Base-by-base conservation (phyloP, 2,329 filamentous ascomycete species). In the Sporothrix schenckii region DNA sequence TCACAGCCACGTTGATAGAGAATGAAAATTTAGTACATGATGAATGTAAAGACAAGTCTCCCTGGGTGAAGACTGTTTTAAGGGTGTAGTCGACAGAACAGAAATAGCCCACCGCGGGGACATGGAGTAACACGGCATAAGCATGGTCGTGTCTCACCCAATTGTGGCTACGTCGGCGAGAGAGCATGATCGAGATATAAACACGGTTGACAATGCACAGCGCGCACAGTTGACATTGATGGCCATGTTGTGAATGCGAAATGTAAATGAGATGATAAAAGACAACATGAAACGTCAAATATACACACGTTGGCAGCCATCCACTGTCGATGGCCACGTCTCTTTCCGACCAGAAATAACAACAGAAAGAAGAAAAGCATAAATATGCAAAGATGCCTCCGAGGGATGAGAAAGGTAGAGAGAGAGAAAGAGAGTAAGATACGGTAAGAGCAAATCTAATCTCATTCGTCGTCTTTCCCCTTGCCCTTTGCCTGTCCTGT, bases 401-500 rank as follows among this genome's bases (percentile, higher is more conserved):
- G 50, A 44, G n/a, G 4, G 50, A 7, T 1, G 19, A 19, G 41
- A 30, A 3, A 50, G 27, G 3, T 16, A 50, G 58, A 9, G 30
- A 19, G 41, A 30, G 7, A 50, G 27, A 9, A 14, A 65, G 58
- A 6, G 34, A 14, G 44, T 27, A 1, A 34, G 34, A 34, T 34
- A 5, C 34, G 34, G 34, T 34, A 34, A 34, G 34, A 34, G 34
- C 6, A 1, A 34, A 30, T 30, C 3, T 1, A 24, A 21, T 50
- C 44, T 34, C 11, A 4, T 49, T 41, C 34, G 19, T 47, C 21
- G 5, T 65, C 60, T 49, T 19, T 19, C 30, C 30, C 4, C 34
- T 30, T 13, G 50, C 49, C 65, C 65, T 47, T 47, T 67, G 50
- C 65, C 41, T 56, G 65, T 54, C 24, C 65, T 34, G 65, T 47